Percentiles rank a stretch among this genome's conserved stretches.
Evolutionary conservation across 768 basidiomycete species (phyloP).

Genomic region (Pulveroboletus sp.): DNA sequence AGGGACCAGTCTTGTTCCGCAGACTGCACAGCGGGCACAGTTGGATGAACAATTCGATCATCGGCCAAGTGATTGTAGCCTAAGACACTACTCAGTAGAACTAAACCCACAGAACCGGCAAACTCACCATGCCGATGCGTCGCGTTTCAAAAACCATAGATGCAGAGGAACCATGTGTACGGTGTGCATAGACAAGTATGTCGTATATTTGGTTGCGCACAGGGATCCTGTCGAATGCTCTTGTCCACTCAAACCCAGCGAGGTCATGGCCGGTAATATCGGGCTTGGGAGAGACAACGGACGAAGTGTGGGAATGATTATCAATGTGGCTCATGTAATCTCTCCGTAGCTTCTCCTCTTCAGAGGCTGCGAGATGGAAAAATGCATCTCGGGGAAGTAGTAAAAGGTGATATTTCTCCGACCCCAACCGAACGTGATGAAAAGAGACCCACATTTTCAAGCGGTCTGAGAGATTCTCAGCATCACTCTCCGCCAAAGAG

Average conservation of each 20-base stretch:
- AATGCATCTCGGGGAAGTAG: constrained; percentile 57
- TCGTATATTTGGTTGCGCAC: constrained; percentile 67
- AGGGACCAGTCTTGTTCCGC: constrained; percentile 33
- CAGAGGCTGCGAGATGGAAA: constrained; percentile 45
- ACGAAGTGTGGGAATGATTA: constrained; percentile 4
- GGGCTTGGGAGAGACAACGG: constrained; percentile 15
- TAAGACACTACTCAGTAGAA: constrained; percentile 24
- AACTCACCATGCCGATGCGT: constrained; percentile 56
- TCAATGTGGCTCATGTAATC: constrained; percentile 43
- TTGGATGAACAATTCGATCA: constrained; percentile 62
- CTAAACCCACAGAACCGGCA: background rate
- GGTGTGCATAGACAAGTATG: constrained; percentile 61
- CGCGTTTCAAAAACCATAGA: constrained; percentile 54
- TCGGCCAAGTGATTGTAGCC: constrained; percentile 69
- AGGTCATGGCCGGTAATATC: constrained; percentile 18
- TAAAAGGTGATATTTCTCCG: constrained; percentile 52
- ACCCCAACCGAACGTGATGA: constrained; percentile 60
- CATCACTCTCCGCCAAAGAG: constrained; percentile 37
- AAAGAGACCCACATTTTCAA: constrained; percentile 49
- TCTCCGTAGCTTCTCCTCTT: constrained; percentile 46
- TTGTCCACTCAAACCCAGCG: constrained; percentile 30
- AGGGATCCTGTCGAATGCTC: constrained; percentile 56
- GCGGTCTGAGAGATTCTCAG: constrained; percentile 36
- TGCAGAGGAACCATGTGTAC: constrained; percentile 49
- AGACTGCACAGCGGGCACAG: constrained; percentile 54